Percentiles rank a stretch among this genome's conserved stretches.
Evolutionary conservation across 257 asterid species (phyloP).

Genomic region (Catharanthus roseus): DNA sequence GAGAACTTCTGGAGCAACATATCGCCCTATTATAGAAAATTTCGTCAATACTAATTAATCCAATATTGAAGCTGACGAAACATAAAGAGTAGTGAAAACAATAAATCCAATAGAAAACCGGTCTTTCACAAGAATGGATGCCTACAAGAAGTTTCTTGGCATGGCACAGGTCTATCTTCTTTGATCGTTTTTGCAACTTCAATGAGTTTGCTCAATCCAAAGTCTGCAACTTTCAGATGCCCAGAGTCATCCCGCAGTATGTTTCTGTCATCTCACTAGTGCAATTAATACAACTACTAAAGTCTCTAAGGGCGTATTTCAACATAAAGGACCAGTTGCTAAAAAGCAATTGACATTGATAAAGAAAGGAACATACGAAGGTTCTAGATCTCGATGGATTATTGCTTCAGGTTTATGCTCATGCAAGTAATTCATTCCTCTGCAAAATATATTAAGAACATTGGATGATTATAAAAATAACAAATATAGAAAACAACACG

Average conservation of each 20-base stretch:
- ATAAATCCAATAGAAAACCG: neutral
- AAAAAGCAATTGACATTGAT: neutral
- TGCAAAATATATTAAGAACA: conserved; percentile 31
- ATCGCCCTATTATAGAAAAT: conserved; percentile 48
- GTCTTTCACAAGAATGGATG: conserved; percentile 4
- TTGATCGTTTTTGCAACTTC: conserved; percentile 50
- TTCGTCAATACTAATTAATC: conserved; percentile 12
- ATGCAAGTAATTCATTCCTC: conserved; percentile 92
- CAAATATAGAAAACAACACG: neutral
- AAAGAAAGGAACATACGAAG: conserved; percentile 51
- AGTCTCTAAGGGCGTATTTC: conserved; percentile 2
- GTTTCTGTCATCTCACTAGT: conserved; percentile 52
- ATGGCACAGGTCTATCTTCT: conserved; percentile 49
- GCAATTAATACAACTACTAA: conserved; percentile 24
- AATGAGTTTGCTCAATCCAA: conserved; percentile 77
- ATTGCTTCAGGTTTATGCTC: conserved; percentile 90
- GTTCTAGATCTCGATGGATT: conserved; percentile 94
- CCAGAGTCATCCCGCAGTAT: conserved; percentile 83
- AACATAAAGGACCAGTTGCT: neutral
- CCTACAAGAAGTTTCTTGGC: conserved; percentile 68
- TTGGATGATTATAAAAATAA: neutral
- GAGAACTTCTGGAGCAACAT: conserved; percentile 86
- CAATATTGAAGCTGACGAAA: conserved; percentile 4
- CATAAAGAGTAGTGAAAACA: neutral
- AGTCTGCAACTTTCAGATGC: conserved; percentile 89